These are phyloP conservation scores for Myrica gale DNA, from an alignment of 306 rosid species.

Conservation along the genomic window DNA sequence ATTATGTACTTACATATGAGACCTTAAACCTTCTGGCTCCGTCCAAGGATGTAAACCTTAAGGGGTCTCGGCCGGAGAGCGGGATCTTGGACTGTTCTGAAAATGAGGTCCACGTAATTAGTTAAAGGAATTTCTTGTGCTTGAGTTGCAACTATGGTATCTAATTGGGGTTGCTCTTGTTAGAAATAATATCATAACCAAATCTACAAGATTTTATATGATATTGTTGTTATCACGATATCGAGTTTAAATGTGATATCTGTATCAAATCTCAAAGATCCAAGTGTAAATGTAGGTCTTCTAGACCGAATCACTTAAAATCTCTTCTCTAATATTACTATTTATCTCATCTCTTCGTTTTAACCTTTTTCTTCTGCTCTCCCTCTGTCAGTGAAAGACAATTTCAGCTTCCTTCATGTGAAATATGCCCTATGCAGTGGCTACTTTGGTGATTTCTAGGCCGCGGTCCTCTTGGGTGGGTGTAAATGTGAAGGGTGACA, in stretches of 20 bases:
- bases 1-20: background rate
- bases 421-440: background rate
- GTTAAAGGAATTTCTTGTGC: slow-evolving; percentile 1
- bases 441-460: background rate
- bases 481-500: slow-evolving; percentile 25
- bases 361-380: background rate
- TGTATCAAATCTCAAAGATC: too few relatives aligned
- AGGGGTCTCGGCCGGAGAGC: background rate
- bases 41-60: background rate
- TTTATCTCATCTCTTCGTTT: too few relatives aligned
- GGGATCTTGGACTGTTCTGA: background rate
- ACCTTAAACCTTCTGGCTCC: slow-evolving; percentile 4
- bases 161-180: background rate
- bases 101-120: background rate
- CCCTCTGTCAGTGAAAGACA: background rate
- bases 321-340: too few relatives aligned
- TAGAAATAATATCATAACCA: too few relatives aligned
- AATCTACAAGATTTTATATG: too few relatives aligned
- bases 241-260: too few relatives aligned
- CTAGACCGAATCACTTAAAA: too few relatives aligned
- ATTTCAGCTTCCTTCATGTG: slow-evolving; percentile 1
- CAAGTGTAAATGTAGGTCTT: too few relatives aligned
- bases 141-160: background rate
- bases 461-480: background rate
- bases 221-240: too few relatives aligned